Base-by-base conservation (phyloP, 2,329 filamentous ascomycete species). In the Beauveria sp. region DNA sequence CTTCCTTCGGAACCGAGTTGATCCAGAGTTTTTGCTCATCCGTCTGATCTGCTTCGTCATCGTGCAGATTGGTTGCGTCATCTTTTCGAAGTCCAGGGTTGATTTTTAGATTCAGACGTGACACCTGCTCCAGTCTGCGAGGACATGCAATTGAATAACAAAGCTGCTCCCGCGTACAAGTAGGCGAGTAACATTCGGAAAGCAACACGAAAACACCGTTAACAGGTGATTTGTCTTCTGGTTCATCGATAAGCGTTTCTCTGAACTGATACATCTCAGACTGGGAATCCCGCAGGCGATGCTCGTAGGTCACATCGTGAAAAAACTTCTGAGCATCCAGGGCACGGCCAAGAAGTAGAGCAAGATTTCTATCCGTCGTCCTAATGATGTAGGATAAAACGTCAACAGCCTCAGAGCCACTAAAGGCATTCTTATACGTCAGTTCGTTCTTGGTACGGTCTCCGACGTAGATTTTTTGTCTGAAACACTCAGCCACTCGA, bases 1-100 rank as follows among this genome's bases (percentile, higher is more conserved):
- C 81, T 72, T 97, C 94, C 73, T 96, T 94, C 1, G 92, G 91
- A 41, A 99, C 94, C 16, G 92, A 96, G 73, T 97, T 97, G 75
- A 99, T 99, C 94, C 94, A 99, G 43, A 99, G 83, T 75, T 97
- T 97, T 77, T 97, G 94, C 73, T 97, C 92, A 70, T 97, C 92
- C 37, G 89, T 91, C 69, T 94, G 88, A 62, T 92, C 89, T 47
- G 73, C 79, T 64, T 94, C 91, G 67, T 96, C 92, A 69, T 96
- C 92, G 70, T 94, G 71, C 80, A 82, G 71, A 43, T 77, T 77
- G 16, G 79, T 76, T 24, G 79, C 78, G 51, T 82, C 80, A 55
- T 84, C 80, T 66, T 83, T 83, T 72, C 90, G 91, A 67, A 99
- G 79, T 62, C 92, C 92, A 34, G 92, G 91, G 67, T 93, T 91